phyloP scores from a whole-genome alignment of 2,329 filamentous ascomycete genomes.

The Hyphodiscus sp. region DNA sequence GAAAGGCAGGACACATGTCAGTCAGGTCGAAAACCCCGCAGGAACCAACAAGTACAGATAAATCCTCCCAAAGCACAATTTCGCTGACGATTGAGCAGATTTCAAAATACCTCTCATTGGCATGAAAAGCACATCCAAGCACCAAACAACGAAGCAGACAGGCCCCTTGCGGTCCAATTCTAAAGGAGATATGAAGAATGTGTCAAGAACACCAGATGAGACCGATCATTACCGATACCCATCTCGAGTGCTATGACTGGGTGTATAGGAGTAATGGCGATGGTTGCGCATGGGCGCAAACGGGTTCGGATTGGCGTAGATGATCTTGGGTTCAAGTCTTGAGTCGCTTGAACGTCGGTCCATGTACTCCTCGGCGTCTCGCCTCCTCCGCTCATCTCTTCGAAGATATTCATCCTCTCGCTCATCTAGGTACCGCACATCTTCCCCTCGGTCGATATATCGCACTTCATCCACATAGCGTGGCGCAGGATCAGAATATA shows the following conservation, averaged over 20 bases:
- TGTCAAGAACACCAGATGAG: not conserved
- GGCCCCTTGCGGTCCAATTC: constrained; percentile 9
- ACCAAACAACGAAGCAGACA: not conserved
- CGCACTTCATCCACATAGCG: constrained; percentile 7
- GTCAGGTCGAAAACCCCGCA: not conserved
- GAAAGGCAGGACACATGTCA: not conserved
- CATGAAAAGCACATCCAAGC: not conserved
- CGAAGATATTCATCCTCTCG: not conserved
- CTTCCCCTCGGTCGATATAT: not conserved
- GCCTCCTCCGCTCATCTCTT: constrained; percentile 5
- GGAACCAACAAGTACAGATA: not conserved
- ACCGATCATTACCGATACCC: not conserved
- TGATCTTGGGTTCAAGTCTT: not conserved
- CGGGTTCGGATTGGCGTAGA: not conserved
- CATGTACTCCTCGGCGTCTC: constrained; percentile 20
- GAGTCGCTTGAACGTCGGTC: constrained; percentile 2
- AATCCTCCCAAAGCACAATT: not conserved
- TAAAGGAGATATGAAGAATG: constrained; percentile 8
- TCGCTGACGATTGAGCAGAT: not conserved
- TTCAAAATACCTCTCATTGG: not conserved
- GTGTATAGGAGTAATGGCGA: constrained; percentile 1
- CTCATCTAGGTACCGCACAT: not conserved
- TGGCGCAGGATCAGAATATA: constrained; percentile 1
- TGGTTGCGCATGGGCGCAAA: constrained; percentile 2
- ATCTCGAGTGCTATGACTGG: constrained; percentile 1